Conservation (phyloP, 2,329 filamentous ascomycete species). For the Fusarium begoniae region DNA sequence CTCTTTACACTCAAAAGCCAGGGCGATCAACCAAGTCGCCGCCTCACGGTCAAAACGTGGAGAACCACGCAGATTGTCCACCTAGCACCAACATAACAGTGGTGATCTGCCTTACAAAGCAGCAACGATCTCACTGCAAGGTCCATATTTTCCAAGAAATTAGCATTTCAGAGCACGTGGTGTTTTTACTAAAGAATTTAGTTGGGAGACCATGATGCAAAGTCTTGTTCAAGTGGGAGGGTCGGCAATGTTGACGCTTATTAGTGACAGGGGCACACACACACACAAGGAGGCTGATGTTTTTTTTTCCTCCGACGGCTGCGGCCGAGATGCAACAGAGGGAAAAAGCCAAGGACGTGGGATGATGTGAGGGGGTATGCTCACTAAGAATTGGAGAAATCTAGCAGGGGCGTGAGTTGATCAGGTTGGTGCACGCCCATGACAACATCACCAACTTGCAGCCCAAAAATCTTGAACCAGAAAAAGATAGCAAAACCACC, state of each 20-base stretch:
- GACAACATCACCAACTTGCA: constrained; percentile 13
- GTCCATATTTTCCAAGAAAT: neutral
- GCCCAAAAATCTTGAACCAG: neutral
- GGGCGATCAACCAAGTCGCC: constrained; percentile 11
- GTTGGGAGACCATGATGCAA: constrained; percentile 12
- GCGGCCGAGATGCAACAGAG: constrained; percentile 29
- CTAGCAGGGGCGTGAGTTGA: constrained; percentile 12
- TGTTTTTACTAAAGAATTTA: constrained; percentile 1
- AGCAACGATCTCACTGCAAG: neutral
- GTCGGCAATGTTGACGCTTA: neutral
- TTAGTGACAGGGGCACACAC: neutral
- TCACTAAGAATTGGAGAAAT: constrained; percentile 25
- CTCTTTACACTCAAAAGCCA: constrained; percentile 5
- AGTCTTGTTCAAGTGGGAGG: neutral
- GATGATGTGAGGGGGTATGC: constrained; percentile 15
- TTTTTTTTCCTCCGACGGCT: constrained; percentile 25
- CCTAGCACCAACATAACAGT: constrained; percentile 1
- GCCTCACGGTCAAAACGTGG: constrained; percentile 1
- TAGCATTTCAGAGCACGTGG: constrained; percentile 7
- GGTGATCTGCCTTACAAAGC: neutral
- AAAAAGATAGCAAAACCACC: neutral
- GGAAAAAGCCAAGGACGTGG: neutral
- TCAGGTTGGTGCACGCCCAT: neutral
- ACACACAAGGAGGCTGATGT: neutral
- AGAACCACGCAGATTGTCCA: constrained; percentile 2